Evolutionary conservation across 164 flowering plant species (phyloP), one percentile per base, ranked within the genome.

Genomic region (Annona squamosa): DNA sequence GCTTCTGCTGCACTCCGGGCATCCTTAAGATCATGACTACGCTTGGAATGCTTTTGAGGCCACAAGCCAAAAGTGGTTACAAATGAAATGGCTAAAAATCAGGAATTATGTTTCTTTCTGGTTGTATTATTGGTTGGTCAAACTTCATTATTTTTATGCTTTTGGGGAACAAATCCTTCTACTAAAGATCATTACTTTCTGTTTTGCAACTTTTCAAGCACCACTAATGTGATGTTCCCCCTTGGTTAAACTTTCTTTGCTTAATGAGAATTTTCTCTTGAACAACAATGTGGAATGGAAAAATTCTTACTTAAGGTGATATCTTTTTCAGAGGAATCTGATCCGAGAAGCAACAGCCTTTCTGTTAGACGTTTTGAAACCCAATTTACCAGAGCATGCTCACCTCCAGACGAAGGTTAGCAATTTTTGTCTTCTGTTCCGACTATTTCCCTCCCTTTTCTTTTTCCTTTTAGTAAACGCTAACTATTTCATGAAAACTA

Each of bases 261-360:
- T 52, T n/a, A 44, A 63, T 3, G 9, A 12, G 43, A 42, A 5
- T 42, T 66, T 43, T 66, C 44, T 42, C 5, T 66, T 44, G 17
- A 44, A 66, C 13, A 12, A 43, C 68, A 43, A 44, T 17, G 12
- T 9, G 3, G 59, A 52, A 52, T 6, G 37, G 37, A 66, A 64
- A 43, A 46, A 13, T 66, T 10, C 46, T 43, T 66, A 52, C 47
- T 63, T 52, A 19, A 6, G 17, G 46, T 71, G 3, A 37, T 63
- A 74, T 70, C 69, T 72, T 57, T 75, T 72, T 43, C 81, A 91
- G 96, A 87, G 96, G 77, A 91, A 91, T 80, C 17, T 91, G 91
- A 91, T 91, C 26, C 90, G 93, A 72, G 96, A 91, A 80, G 96
- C 96, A 66, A 91, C 96, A 68, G 93, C 96, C 48, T 91, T 91